These are phyloP conservation scores for Austroboletus novae-zelandiae DNA, from an alignment of 1,284 basidiomycete species.

Conservation along the genomic window DNA sequence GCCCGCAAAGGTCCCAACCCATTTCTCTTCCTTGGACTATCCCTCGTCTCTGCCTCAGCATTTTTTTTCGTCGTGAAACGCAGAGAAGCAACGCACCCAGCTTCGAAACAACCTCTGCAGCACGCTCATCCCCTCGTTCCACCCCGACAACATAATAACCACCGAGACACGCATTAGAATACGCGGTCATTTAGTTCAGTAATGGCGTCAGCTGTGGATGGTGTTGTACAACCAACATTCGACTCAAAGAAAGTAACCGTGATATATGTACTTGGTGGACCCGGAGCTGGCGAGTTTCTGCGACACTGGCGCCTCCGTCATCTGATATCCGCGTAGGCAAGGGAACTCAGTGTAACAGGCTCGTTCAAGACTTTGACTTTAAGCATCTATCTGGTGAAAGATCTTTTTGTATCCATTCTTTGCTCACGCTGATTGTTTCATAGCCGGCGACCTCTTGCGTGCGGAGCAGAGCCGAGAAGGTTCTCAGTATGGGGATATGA, in stretches of 20 bases:
- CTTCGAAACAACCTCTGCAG: conserved; percentile 60
- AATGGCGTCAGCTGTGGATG: conserved; percentile 18
- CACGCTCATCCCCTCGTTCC: conserved; percentile 66
- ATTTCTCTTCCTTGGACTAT: conserved; percentile 54
- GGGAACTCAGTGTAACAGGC: conserved; percentile 89
- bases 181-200: background rate
- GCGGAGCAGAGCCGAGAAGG: conserved; percentile 89
- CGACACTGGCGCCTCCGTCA: background rate
- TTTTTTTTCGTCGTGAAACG: conserved; percentile 56
- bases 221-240: conserved; percentile 50
- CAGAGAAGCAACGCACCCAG: conserved; percentile 57
- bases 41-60: conserved; percentile 51
- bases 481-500: conserved; percentile 85
- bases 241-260: conserved; percentile 79
- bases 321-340: conserved; percentile 63
- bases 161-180: conserved; percentile 12
- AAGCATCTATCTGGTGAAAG: conserved; percentile 87
- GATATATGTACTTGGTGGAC: conserved; percentile 95
- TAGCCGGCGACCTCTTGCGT: conserved; percentile 95
- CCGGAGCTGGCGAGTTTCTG: conserved; percentile 75
- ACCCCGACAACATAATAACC: conserved; percentile 41
- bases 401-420: background rate
- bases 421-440: conserved; percentile 2
- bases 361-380: conserved; percentile 90
- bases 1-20: conserved; percentile 56